Conservation (phyloP, 306 rosid genomes). For the Gynostemma pentaphyllum region DNA sequence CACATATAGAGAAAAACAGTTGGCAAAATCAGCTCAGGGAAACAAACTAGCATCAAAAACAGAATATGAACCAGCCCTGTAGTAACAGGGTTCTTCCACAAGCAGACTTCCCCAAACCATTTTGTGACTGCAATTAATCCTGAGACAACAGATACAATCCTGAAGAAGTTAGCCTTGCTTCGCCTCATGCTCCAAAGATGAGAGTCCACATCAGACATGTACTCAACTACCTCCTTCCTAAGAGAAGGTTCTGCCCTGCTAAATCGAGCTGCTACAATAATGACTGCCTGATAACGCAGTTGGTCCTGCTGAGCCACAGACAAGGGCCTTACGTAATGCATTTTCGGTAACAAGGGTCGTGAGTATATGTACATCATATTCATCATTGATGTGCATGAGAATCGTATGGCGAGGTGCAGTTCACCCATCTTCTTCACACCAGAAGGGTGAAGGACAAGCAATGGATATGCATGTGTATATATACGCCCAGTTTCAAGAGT, state of each 20-base stretch:
- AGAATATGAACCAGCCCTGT: constrained; percentile 75
- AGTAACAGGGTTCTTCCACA: constrained; percentile 59
- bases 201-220: constrained; percentile 75
- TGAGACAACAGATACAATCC: constrained; percentile 40
- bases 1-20: constrained; percentile 84
- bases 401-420: constrained; percentile 77
- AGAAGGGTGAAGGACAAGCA: constrained; percentile 55
- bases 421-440: constrained; percentile 94
- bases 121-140: constrained; percentile 37
- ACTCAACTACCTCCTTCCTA: constrained; percentile 63
- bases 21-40: constrained; percentile 76
- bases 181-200: constrained; percentile 94
- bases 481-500: constrained; percentile 70
- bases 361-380: constrained; percentile 57
- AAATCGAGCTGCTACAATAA: constrained; percentile 60
- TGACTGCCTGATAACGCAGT: constrained; percentile 56
- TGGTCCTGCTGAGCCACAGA: constrained; percentile 56
- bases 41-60: constrained; percentile 63
- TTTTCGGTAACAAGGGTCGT: constrained; percentile 74
- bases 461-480: constrained; percentile 68
- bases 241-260: constrained; percentile 83
- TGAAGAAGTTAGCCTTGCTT: constrained; percentile 87
- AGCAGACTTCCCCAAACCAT: constrained; percentile 74
- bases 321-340: constrained; percentile 76
- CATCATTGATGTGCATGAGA: constrained; percentile 45